Evolutionary conservation across 768 basidiomycete genomes (phyloP).

Genomic region (Hydnomerulius pinastri): DNA sequence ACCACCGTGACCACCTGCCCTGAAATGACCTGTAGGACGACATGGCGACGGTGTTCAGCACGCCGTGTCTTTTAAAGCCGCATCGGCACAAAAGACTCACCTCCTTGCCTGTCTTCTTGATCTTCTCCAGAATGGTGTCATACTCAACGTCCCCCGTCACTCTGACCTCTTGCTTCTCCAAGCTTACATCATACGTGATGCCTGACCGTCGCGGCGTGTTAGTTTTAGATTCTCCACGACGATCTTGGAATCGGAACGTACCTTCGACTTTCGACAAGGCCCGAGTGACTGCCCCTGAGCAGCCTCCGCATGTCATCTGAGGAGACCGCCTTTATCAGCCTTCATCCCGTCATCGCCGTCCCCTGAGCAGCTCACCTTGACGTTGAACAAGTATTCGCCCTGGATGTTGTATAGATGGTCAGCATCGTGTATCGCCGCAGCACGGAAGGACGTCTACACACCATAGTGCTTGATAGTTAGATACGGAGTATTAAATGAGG

Average conservation of each 20-base stretch:
- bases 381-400: constrained; percentile 70
- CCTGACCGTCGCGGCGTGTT: not conserved
- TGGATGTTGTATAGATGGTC: not conserved
- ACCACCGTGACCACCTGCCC: too few relatives aligned
- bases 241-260: constrained; percentile 2
- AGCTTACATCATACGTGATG: constrained; percentile 55
- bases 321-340: constrained; percentile 1
- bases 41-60: not conserved
- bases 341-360: not conserved
- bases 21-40: too few relatives aligned
- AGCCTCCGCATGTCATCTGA: constrained; percentile 87
- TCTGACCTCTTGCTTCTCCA: constrained; percentile 71
- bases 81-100: constrained; percentile 42
- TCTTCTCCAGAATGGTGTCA: constrained; percentile 67
- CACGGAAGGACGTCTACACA: constrained; percentile 7
- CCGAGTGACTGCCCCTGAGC: constrained; percentile 79
- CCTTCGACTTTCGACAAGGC: constrained; percentile 67
- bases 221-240: constrained; percentile 1
- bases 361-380: constrained; percentile 56
- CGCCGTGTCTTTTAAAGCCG: not conserved
- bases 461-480: constrained; percentile 19
- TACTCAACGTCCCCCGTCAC: constrained; percentile 64
- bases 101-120: constrained; percentile 93
- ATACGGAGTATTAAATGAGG: not conserved
- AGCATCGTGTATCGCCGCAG: not conserved